Base-by-base conservation (phyloP, 352 stramenopile species). In the Phytophthora foliorum region DNA sequence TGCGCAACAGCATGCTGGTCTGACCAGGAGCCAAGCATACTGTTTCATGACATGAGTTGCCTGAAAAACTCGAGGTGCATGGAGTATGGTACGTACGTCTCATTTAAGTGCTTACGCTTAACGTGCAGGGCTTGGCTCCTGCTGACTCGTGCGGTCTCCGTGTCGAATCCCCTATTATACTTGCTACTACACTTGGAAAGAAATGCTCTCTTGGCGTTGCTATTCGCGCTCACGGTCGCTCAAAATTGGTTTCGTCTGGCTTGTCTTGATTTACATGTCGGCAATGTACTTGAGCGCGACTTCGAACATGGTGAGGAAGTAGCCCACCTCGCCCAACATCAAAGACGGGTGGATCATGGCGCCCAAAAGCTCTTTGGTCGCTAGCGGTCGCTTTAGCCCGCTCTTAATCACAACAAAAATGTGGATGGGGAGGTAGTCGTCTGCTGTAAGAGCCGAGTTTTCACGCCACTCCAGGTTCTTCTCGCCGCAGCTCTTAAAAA, bases 231-330 rank as follows among this genome's bases (percentile, higher is more conserved):
- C 24, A 42, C 39, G 22, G 24, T 52, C 48, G 55, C 41, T 39
- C 54, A 71, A 73, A 69, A 69, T 60, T 72, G 61, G 67, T 69
- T 14, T 22, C 24, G 25, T 22, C 19, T 52, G 50, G 41, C 63
- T 73, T 53, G 65, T 48, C 57, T 72, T 76, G 68, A 60, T 72
- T 80, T 81, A 91, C 81, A 92, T 92, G 56, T 95, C 85, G 50
- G 82, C 87, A 75, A 96, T 87, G 74, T 94, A 96, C 74, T 96
- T 86, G 69, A 96, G 79, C 32, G 88, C 88, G 66, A 93, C 88
- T 55, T 94, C 86, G 41, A 96, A 94, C 86, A 96, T 93, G 32
- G 88, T 96, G 57, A 96, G 82, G 63, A 93, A 93, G 65, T 96
- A 96, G 24, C 88, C 88, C 25, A 92, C 80, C 63, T 96, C 88